Conservation (phyloP, 805 yeast species). For the Wickerhamia fluorescens region DNA sequence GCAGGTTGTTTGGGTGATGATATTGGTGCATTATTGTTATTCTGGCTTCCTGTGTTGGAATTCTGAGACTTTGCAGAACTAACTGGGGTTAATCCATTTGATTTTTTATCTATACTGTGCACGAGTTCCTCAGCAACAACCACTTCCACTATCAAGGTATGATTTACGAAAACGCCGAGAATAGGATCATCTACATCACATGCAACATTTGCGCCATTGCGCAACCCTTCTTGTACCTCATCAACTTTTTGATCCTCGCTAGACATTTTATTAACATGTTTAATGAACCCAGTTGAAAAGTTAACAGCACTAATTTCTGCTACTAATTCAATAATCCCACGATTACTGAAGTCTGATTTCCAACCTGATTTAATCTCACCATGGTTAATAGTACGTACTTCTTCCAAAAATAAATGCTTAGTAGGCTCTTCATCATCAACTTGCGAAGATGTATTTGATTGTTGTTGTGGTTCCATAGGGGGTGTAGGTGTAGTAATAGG, state of each 20-base stretch:
- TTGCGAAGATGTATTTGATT: conserved; percentile 10
- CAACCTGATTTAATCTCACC: conserved; percentile 90
- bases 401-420: conserved; percentile 54
- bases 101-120: conserved; percentile 22
- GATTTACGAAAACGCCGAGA: conserved; percentile 70
- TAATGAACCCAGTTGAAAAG: conserved; percentile 43
- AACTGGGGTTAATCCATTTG: conserved; percentile 18
- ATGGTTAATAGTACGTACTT: conserved; percentile 60
- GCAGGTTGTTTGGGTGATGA: conserved; percentile 11
- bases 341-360: conserved; percentile 82
- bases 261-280: conserved; percentile 38
- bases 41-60: conserved; percentile 15
- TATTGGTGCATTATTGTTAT: too few relatives aligned
- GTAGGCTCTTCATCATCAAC: conserved; percentile 8
- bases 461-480: not conserved
- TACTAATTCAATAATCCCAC: conserved; percentile 74
- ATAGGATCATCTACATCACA: conserved; percentile 82
- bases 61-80: conserved; percentile 10
- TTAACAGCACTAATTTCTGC: conserved; percentile 61
- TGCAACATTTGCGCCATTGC: conserved; percentile 47
- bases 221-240: conserved; percentile 19
- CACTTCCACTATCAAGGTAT: conserved; percentile 73
- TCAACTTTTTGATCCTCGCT: conserved; percentile 26
- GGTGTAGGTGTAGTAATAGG: conserved; percentile 2
- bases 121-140: conserved; percentile 89